Percentiles rank a stretch among this genome's conserved stretches.
phyloP scores from a whole-genome alignment of 352 stramenopile species.

The Phytophthora citrophthora region DNA sequence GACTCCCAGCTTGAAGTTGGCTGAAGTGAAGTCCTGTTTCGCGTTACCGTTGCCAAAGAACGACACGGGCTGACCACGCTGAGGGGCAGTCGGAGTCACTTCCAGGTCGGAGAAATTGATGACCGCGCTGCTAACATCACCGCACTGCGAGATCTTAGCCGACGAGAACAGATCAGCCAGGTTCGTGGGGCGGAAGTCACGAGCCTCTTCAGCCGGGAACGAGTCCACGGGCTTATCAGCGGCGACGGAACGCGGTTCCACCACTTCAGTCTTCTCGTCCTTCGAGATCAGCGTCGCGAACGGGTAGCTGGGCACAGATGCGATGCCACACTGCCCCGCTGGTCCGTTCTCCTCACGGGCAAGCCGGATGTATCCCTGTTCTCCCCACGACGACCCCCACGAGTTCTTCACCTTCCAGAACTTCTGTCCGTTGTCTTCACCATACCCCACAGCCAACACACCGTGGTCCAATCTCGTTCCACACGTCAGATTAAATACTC shows the following conservation, averaged over 20 bases:
- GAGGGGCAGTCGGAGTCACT: slow-evolving; percentile 65
- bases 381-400: slow-evolving; percentile 90
- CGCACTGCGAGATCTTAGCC: slow-evolving; percentile 84
- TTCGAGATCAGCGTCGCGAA: slow-evolving; percentile 44
- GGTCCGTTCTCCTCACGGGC: slow-evolving; percentile 86
- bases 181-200: slow-evolving; percentile 35
- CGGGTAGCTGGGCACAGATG: slow-evolving; percentile 85
- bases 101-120: slow-evolving; percentile 76
- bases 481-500: slow-evolving; percentile 69
- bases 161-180: slow-evolving; percentile 57
- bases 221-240: slow-evolving; percentile 30
- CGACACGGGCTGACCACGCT: slow-evolving; percentile 77
- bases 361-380: slow-evolving; percentile 90
- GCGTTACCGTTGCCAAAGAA: slow-evolving; percentile 75
- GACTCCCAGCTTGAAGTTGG: slow-evolving; percentile 76
- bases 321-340: slow-evolving; percentile 95
- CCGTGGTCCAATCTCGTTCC: slow-evolving; percentile 92
- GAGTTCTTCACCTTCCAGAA: slow-evolving; percentile 97
- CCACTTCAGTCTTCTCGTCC: slow-evolving; percentile 13
- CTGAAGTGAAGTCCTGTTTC: slow-evolving; percentile 68
- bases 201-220: slow-evolving; percentile 33
- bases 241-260: slow-evolving; percentile 18
- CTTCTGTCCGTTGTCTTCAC: slow-evolving; percentile 78
- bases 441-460: slow-evolving; percentile 94
- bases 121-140: slow-evolving; percentile 63